Evolutionary conservation across 2,329 filamentous ascomycete species (phyloP).

Genomic region (Chrysosphaeria jannelii): DNA sequence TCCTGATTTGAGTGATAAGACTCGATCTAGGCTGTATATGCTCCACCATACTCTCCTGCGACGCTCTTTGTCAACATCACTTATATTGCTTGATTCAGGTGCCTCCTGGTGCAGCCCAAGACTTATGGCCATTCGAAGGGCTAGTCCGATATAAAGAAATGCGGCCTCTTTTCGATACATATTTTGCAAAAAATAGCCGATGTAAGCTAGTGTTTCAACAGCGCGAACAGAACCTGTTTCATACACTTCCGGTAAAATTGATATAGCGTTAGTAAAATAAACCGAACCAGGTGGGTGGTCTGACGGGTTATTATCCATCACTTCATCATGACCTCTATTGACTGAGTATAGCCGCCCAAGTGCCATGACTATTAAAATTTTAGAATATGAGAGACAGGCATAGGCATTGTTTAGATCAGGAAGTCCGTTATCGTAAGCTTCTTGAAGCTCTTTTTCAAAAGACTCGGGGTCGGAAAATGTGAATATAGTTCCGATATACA

Average conservation of each 20-base stretch:
- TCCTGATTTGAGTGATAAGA: constrained; percentile 21
- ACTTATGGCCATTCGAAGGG: constrained; percentile 24
- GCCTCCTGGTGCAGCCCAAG: constrained; percentile 24
- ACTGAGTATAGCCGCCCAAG: constrained; percentile 25
- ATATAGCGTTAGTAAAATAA: constrained; percentile 20
- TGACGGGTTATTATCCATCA: not conserved
- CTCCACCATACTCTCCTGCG: constrained; percentile 24
- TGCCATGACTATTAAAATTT: constrained; percentile 20
- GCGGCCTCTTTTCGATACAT: constrained; percentile 22
- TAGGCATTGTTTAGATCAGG: constrained; percentile 14
- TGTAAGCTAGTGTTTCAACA: constrained; percentile 21
- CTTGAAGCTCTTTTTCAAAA: constrained; percentile 15
- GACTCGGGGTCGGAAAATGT: constrained; percentile 16
- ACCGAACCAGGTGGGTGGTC: constrained; percentile 20
- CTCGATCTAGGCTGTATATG: constrained; percentile 21
- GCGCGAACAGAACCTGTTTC: constrained; percentile 22
- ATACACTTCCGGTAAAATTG: constrained; percentile 21
- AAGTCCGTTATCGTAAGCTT: constrained; percentile 13
- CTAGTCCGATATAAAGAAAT: constrained; percentile 21
- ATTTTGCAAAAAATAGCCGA: constrained; percentile 26
- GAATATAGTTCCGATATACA: constrained; percentile 26
- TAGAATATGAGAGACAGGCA: constrained; percentile 18
- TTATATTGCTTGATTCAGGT: constrained; percentile 8
- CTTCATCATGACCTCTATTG: constrained; percentile 12
- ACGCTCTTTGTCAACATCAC: constrained; percentile 14